Evolutionary conservation across 176 grass and related monocot species (phyloP).

Genomic region (Aegilops speltoides): DNA sequence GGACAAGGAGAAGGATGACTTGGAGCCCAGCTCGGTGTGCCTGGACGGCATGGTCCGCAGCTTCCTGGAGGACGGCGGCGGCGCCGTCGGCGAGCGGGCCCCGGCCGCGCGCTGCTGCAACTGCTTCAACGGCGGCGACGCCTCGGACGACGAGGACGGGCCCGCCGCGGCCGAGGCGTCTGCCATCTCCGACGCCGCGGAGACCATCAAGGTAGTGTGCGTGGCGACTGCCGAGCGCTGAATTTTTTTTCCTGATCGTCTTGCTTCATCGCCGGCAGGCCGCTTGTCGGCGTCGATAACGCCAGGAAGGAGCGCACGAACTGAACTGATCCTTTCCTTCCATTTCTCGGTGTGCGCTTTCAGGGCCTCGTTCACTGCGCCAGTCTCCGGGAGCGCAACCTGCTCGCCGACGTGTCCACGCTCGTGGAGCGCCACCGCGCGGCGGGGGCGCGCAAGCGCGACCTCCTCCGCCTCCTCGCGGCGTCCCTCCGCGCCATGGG

Average conservation of each 20-base stretch:
- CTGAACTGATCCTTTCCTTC: conserved; percentile 22
- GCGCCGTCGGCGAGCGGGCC: conserved; percentile 10
- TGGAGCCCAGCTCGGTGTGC: conserved; percentile 78
- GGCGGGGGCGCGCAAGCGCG: conserved; percentile 44
- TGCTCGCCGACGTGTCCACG: conserved; percentile 69
- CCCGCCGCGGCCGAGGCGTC: conserved; percentile 34
- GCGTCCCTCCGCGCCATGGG: conserved; percentile 59
- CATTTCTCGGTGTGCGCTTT: not conserved
- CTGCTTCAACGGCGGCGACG: conserved; percentile 69
- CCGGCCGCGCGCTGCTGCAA: conserved; percentile 50
- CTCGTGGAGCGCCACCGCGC: conserved; percentile 57
- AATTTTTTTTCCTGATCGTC: conserved; percentile 8
- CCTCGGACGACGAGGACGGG: conserved; percentile 29
- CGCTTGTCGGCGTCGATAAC: not conserved
- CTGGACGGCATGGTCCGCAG: conserved; percentile 89
- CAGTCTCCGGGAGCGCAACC: conserved; percentile 82
- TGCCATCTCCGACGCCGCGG: conserved; percentile 46
- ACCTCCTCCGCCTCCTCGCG: conserved; percentile 49
- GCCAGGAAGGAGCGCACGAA: not conserved
- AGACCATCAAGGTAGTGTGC: conserved; percentile 73
- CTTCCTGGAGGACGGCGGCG: conserved; percentile 83
- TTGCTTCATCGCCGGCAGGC: not conserved
- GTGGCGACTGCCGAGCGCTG: not conserved
- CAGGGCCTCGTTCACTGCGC: conserved; percentile 83
- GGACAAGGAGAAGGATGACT: conserved; percentile 44